Base-by-base conservation (phyloP, 371 early-diverging fungal genomes). In the Basidiobolus meristosporus region DNA sequence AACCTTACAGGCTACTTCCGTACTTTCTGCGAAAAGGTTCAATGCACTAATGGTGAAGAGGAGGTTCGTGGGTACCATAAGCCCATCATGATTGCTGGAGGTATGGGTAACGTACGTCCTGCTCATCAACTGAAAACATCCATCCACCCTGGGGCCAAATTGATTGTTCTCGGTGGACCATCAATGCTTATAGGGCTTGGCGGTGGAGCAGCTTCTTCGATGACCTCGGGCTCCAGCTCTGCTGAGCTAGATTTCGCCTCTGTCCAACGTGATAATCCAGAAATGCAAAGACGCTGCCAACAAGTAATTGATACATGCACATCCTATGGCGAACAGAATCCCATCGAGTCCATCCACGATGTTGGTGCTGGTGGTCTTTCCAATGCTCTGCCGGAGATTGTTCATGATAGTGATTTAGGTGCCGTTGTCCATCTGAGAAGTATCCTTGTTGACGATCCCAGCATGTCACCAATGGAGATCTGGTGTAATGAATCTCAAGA, bases 401-500 rank as follows among this genome's bases (percentile, higher is more conserved):
- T 96, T 6, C 88, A 93, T 53, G 97, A 93, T 56, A 67, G 80
- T 45, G 78, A 75, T 36, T 68, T 86, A 14, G 97, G 97, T 46
- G 95, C 92, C 29, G 52, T 57, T 10, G 81, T 96, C 46, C 80
- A 91, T 56, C 58, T 96, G 19, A 83, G 93, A 34, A 68, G 75
- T 30, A 73, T 96, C 28, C 89, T 81, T 19, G 71, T 70, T 43
- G 91, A 84, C 47, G 97, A 96, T 48, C 69, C 75, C 14, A 60
- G 75, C 45, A 76, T 96, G 80, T 86, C 87, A 22, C 97, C 97
- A 21, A 92, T 96, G 97, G 95, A 91, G 49, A 88, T 96, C 39
- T 96, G 97, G 97, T 96, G 95, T 63, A 96, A 96, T 41, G 97
- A 96, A 59, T 75, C 87, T 31, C 97, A 96, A 60, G 97, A 96